A percentile compares a stretch with the other conserved stretches of the same genome.
These are phyloP conservation scores for Petunia secreta DNA, from an alignment of 257 asterid genomes.

Conservation along the genomic window DNA sequence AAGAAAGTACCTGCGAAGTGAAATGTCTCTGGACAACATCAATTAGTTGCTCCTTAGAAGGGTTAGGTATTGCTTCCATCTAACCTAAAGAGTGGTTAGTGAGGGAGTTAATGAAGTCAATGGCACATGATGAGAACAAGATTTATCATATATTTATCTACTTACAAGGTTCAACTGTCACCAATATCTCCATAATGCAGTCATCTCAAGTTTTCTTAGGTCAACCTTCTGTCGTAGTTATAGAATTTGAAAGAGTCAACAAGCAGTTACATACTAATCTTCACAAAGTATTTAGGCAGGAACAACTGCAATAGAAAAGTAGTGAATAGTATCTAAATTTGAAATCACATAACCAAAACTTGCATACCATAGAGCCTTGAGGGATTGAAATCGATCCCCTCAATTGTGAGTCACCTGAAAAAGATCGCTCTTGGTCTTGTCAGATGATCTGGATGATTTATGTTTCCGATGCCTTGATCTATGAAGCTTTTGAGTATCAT, in stretches of 20 bases:
- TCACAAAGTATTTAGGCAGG: too few relatives aligned
- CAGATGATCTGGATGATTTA: conserved; percentile 53
- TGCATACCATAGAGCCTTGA: conserved; percentile 58
- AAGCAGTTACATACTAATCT: neutral
- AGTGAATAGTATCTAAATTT: too few relatives aligned
- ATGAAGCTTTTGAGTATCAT: conserved; percentile 74
- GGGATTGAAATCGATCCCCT: conserved; percentile 61
- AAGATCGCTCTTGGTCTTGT: conserved; percentile 61
- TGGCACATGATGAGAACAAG: neutral
- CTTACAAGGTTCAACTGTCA: conserved; percentile 90
- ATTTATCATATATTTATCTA: neutral
- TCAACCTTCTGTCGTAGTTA: conserved; percentile 63
- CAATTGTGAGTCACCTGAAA: conserved; percentile 68
- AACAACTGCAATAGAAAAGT: neutral
- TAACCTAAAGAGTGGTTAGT: conserved; percentile 19
- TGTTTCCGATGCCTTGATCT: conserved; percentile 73
- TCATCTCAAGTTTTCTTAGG: conserved; percentile 87
- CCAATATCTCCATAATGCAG: conserved; percentile 84
- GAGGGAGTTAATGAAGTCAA: neutral
- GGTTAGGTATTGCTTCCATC: conserved; percentile 81
- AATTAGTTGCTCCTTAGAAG: conserved; percentile 80
- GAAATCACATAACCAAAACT: neutral
- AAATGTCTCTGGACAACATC: conserved; percentile 95
- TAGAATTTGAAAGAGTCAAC: neutral
- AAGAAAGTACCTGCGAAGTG: conserved; percentile 66